phyloP scores from a whole-genome alignment of 139 green algal genomes.

The Desmodesmus armatus region DNA sequence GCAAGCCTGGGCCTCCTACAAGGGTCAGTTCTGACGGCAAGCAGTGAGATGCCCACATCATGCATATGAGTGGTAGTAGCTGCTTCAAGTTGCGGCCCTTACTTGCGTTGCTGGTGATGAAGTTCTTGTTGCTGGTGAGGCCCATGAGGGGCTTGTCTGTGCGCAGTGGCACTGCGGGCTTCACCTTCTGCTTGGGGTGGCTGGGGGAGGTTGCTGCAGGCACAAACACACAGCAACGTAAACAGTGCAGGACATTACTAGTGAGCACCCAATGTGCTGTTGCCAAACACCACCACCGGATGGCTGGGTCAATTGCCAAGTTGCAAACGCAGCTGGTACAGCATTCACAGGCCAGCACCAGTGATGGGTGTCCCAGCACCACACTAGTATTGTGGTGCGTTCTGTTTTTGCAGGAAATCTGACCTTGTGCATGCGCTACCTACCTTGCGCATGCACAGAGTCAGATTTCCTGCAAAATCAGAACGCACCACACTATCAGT shows the following conservation, averaged over 20 bases:
- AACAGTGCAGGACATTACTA: constrained; percentile 5
- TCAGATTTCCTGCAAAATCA: no score
- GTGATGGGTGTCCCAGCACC: neutral
- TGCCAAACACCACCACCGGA: no score
- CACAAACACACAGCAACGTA: neutral
- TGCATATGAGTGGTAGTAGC: no score
- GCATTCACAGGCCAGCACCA: neutral
- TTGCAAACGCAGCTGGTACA: neutral
- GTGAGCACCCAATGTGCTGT: neutral
- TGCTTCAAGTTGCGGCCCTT: no score
- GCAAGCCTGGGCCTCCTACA: no score
- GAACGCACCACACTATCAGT: no score
- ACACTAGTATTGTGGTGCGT: neutral
- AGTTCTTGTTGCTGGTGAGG: constrained; percentile 83
- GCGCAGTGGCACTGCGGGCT: constrained; percentile 54
- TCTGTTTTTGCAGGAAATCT: no score
- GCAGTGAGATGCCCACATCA: no score
- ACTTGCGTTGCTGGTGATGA: constrained; percentile 81
- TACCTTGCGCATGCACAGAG: no score
- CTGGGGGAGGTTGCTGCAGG: constrained; percentile 55
- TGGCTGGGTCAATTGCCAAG: no score
- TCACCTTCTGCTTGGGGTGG: constrained; percentile 21
- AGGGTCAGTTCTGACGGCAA: no score
- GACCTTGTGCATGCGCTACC: no score
- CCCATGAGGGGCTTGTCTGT: constrained; percentile 77